Percentiles rank a stretch among this genome's conserved stretches.
Conservation (phyloP, 2,329 filamentous ascomycete genomes). For the Aspergillus flavus region DNA sequence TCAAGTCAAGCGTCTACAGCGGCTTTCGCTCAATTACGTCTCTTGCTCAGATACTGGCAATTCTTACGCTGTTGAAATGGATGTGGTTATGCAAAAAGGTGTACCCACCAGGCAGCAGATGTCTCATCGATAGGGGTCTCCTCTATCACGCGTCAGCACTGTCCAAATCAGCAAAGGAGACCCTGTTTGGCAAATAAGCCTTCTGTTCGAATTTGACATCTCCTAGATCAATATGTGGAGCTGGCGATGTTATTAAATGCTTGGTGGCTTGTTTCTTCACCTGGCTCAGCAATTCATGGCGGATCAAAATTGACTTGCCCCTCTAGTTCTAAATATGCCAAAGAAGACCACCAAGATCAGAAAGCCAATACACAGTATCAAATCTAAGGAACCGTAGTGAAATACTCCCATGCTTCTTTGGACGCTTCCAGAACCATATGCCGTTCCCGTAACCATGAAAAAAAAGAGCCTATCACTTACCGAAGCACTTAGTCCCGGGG, state of each 20-base stretch:
- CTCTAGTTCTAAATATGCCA: not conserved
- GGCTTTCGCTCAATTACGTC: not conserved
- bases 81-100: not conserved
- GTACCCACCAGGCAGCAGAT: not conserved
- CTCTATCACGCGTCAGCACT: not conserved
- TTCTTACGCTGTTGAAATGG: not conserved
- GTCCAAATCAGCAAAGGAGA: not conserved
- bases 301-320: not conserved
- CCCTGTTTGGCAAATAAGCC: not conserved
- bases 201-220: not conserved
- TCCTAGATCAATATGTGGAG: not conserved
- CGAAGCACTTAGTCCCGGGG: not conserved
- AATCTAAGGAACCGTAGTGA: too few species aligned
- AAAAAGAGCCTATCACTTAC: not conserved
- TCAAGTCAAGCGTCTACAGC: not conserved
- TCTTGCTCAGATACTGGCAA: not conserved
- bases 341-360: not conserved
- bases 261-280: not conserved
- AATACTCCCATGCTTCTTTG: not conserved
- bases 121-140: not conserved
- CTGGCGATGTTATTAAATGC: not conserved
- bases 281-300: not conserved
- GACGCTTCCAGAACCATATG: not conserved
- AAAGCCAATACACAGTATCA: not conserved
- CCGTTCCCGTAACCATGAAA: not conserved